Evolutionary conservation across 2,329 filamentous ascomycete species (phyloP), one percentile per base, ranked within the genome.

Genomic region (Annulohypoxylon truncatum): DNA sequence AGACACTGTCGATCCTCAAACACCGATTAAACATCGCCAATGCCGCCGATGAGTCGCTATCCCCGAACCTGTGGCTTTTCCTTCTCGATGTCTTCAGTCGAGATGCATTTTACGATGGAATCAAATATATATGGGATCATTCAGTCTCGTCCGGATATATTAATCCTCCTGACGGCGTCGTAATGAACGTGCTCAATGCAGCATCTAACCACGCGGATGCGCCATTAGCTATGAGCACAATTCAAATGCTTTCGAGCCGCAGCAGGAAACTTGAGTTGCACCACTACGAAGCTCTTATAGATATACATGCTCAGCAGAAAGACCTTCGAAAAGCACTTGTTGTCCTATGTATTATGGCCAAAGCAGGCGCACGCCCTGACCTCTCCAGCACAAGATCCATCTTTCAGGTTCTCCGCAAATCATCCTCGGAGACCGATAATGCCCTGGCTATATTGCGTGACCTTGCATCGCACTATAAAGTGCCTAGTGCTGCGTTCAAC

Each of bases 251-350:
- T 15, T 84, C 85, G 3, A 81, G 85, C 7, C 84, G 88, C 22
- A 83, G 83, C 12, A 84, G 85, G 1, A 82, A 85, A 40, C 82
- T 94, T 35, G 82, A 84, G 7, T 78, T 85, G 4, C 84, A 91
- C 67, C 93, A 97, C 75, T 97, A 96, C 78, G 93, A 96, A 77
- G 85, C 90, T 26, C 84, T 97, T 26, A 82, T 94, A 5, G 89
- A 92, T 61, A 86, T 91, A 3, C 93, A 96, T 74, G 82, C 88
- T 9, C 80, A 82, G 2, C 74, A 77, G 2, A 82, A 84, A 1
- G 88, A 96, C 68, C 74, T 95, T 6, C 79, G 81, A 22, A 87
- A 88, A 24, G 91, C 92, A 0, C 83, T 97, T 33, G 85, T 87
- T 40, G 84, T 92, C 1, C 82, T 97, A 13, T 87, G 87, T 69